phyloP scores from a whole-genome alignment of 2,329 filamentous ascomycete species.

The Talaromyces verruculosus region DNA sequence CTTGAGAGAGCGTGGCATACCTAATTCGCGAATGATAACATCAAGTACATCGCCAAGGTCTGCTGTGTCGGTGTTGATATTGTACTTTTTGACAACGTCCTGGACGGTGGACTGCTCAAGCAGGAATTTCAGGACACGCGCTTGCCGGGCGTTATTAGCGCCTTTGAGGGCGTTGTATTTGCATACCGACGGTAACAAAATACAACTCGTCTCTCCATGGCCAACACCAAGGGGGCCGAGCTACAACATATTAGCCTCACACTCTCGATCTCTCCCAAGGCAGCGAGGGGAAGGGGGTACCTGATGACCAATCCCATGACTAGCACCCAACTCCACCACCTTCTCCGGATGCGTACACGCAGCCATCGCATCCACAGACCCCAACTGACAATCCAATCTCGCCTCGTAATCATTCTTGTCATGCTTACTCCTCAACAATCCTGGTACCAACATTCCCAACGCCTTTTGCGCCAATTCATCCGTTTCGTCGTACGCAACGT shows the following conservation, averaged over 20 bases:
- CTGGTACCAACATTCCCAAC: conserved; percentile 44
- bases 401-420: conserved; percentile 43
- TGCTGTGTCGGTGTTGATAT: conserved; percentile 28
- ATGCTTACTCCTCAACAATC: conserved; percentile 44
- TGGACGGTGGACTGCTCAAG: conserved; percentile 40
- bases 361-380: conserved; percentile 55
- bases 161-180: conserved; percentile 54
- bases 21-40: conserved; percentile 52
- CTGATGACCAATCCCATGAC: conserved; percentile 56
- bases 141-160: conserved; percentile 47
- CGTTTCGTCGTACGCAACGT: conserved; percentile 34
- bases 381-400: conserved; percentile 51
- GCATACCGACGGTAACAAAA: conserved; percentile 56
- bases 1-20: conserved; percentile 55
- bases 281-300: conserved; percentile 26
- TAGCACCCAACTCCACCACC: conserved; percentile 47
- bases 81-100: conserved; percentile 36
- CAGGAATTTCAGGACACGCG: conserved; percentile 42
- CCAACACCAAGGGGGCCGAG: conserved; percentile 58
- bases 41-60: conserved; percentile 56
- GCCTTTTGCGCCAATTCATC: conserved; percentile 43
- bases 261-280: no score
- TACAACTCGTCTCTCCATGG: conserved; percentile 62
- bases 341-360: conserved; percentile 40
- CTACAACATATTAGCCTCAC: conserved; percentile 23